Evolutionary conservation across 2,329 filamentous ascomycete species (phyloP).

Genomic region (Hymenotorrendiella dingleyae): DNA sequence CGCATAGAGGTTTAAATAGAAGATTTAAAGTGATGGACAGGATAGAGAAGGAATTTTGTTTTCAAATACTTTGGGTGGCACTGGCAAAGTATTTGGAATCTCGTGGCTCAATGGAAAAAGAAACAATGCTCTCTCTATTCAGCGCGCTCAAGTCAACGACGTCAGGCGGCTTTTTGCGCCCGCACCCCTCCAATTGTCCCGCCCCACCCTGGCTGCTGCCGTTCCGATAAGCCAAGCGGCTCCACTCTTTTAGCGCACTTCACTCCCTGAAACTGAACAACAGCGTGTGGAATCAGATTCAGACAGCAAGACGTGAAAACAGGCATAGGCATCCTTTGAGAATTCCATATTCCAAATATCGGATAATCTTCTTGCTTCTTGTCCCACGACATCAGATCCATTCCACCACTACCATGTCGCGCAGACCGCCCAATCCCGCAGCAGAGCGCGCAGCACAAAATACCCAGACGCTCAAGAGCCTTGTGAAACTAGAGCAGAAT

Average conservation of each 20-base stretch:
- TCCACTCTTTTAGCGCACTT: background rate
- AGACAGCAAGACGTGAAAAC: too few relatives aligned
- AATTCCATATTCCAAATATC: conserved; percentile 13
- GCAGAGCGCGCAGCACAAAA: conserved; percentile 90
- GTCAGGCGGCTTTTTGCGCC: too few relatives aligned
- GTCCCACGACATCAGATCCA: too few relatives aligned
- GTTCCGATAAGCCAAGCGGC: too few relatives aligned
- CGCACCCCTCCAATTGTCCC: too few relatives aligned
- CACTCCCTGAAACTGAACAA: conserved; percentile 6
- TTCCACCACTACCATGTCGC: conserved; percentile 75
- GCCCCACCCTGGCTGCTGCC: too few relatives aligned
- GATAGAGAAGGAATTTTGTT: conserved; percentile 2
- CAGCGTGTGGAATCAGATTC: conserved; percentile 19
- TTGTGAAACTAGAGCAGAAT: conserved; percentile 91
- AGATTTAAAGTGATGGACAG: conserved; percentile 4
- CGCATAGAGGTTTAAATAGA: conserved; percentile 39
- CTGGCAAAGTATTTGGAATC: conserved; percentile 20
- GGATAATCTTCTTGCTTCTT: too few relatives aligned
- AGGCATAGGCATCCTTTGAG: too few relatives aligned
- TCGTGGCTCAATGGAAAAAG: background rate
- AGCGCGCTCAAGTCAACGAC: conserved; percentile 13
- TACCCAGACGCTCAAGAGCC: conserved; percentile 84
- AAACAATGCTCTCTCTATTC: too few relatives aligned
- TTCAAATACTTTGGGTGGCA: conserved; percentile 20
- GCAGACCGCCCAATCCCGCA: conserved; percentile 69